Evolutionary conservation across 257 asterid genomes (phyloP).

Genomic region (Euphrasia confusa): DNA sequence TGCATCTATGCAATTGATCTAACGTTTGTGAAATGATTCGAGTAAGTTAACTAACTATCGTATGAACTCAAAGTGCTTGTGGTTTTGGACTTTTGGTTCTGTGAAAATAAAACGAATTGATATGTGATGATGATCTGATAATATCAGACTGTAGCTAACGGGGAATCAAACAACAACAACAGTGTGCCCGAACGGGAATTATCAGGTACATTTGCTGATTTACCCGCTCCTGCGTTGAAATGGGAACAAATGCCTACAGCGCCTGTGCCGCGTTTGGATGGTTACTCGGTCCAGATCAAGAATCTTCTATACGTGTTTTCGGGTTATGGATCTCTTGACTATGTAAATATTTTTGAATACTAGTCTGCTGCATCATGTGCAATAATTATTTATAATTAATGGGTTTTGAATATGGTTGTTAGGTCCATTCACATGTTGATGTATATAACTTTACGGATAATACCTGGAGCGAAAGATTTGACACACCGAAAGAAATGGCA

Average conservation of each 20-base stretch:
- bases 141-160: conserved; percentile 21
- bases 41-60: not conserved
- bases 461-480: conserved; percentile 52
- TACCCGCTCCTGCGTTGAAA: conserved; percentile 62
- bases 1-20: not conserved
- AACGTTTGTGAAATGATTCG: not conserved
- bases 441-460: conserved; percentile 54
- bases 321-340: conserved; percentile 54
- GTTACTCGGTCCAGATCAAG: conserved; percentile 55
- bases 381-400: conserved; percentile 10
- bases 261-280: conserved; percentile 83
- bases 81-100: conserved; percentile 4
- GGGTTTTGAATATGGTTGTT: not conserved
- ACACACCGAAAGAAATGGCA: conserved; percentile 65
- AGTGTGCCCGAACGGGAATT: conserved; percentile 33
- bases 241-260: conserved; percentile 84
- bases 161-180: conserved; percentile 15
- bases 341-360: conserved; percentile 34
- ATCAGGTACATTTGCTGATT: conserved; percentile 64
- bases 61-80: not conserved
- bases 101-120: conserved; percentile 3
- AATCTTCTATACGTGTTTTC: conserved; percentile 55
- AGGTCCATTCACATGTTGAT: conserved; percentile 82
- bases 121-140: not conserved
- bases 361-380: not conserved